phyloP scores from a whole-genome alignment of 2,329 filamentous ascomycete species.

The Mollisia scopiformis region DNA sequence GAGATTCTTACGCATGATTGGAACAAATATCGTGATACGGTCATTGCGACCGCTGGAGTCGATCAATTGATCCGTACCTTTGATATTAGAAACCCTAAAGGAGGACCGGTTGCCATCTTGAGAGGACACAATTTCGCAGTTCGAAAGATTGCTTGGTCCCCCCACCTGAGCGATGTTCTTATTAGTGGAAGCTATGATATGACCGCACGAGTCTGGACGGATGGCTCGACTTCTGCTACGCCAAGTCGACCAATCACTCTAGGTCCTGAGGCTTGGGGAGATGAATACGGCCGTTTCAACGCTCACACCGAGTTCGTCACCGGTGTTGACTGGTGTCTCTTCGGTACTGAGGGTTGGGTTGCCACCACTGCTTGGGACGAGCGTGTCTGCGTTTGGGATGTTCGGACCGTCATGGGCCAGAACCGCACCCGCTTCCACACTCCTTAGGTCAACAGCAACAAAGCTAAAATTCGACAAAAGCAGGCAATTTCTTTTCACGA shows the following conservation, averaged over 20 bases:
- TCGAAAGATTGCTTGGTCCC: conserved; percentile 85
- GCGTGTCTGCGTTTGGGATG: conserved; percentile 89
- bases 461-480: not conserved
- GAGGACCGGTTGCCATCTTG: conserved; percentile 74
- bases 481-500: not conserved
- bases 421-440: not conserved
- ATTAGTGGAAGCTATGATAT: conserved; percentile 96
- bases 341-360: conserved; percentile 94
- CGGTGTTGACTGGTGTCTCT: conserved; percentile 97
- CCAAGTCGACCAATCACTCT: conserved; percentile 32
- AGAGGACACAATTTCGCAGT: conserved; percentile 91
- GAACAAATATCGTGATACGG: conserved; percentile 92
- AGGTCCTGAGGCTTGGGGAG: conserved; percentile 16
- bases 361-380: conserved; percentile 96
- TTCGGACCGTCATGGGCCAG: conserved; percentile 47
- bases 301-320: conserved; percentile 94
- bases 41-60: conserved; percentile 87
- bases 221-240: conserved; percentile 58
- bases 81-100: conserved; percentile 77
- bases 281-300: conserved; percentile 72
- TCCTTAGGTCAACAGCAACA: not conserved
- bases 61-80: conserved; percentile 88
- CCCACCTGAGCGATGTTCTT: conserved; percentile 86
- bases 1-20: conserved; percentile 96
- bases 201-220: conserved; percentile 93